Evolutionary conservation across 2,329 filamentous ascomycete species (phyloP).

Genomic region (Fusarium sp.): DNA sequence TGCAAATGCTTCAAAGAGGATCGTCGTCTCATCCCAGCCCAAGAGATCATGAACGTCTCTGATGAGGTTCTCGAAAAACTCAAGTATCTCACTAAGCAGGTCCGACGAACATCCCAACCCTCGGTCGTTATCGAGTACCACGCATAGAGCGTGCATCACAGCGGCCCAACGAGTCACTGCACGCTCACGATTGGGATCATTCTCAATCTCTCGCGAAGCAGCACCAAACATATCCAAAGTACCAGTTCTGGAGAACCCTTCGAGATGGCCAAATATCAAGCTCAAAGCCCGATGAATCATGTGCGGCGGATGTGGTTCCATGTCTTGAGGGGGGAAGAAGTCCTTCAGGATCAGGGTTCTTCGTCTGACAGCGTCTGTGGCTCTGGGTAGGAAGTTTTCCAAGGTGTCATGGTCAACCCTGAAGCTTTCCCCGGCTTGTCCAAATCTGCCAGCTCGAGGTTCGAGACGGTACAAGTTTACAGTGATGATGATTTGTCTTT

Average conservation of each 20-base stretch:
- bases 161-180: constrained; percentile 27
- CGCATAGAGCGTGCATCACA: constrained; percentile 41
- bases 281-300: constrained; percentile 27
- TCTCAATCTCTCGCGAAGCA: constrained; percentile 24
- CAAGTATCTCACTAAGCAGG: constrained; percentile 40
- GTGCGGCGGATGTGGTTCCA: constrained; percentile 1
- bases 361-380: constrained; percentile 21
- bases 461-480: constrained; percentile 20
- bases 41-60: constrained; percentile 32
- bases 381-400: constrained; percentile 25
- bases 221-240: constrained; percentile 33
- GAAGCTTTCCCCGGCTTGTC: constrained; percentile 23
- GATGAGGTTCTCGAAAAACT: constrained; percentile 42
- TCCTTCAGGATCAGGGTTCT: constrained; percentile 22
- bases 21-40: constrained; percentile 19
- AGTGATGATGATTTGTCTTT: constrained; percentile 21
- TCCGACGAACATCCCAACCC: constrained; percentile 45
- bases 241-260: constrained; percentile 24
- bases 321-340: constrained; percentile 20
- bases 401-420: constrained; percentile 21
- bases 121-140: constrained; percentile 44
- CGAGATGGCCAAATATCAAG: constrained; percentile 35
- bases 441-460: constrained; percentile 7
- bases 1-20: constrained; percentile 40
- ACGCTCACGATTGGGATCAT: background rate